phyloP scores from a whole-genome alignment of 345 rosid genomes.

The Arabidopsis arenosa region DNA sequence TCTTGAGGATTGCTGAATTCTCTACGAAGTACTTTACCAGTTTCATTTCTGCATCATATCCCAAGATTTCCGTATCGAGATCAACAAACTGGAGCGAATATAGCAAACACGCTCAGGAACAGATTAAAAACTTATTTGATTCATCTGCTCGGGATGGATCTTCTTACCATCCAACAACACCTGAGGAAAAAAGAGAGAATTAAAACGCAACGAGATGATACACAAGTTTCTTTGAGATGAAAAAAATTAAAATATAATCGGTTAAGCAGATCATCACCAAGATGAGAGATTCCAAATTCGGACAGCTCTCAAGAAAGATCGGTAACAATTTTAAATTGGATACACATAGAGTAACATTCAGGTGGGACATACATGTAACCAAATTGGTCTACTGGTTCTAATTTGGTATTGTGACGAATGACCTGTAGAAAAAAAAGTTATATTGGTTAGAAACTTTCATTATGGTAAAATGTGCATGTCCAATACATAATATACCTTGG shows the following conservation, averaged over 20 bases:
- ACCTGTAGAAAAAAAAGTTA: background rate
- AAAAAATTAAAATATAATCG: no score
- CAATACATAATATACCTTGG: background rate
- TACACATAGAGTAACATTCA: background rate
- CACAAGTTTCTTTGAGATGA: no score
- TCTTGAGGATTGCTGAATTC: slow-evolving; percentile 4
- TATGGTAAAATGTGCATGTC: background rate
- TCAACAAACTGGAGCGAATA: no score
- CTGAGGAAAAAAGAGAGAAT: no score
- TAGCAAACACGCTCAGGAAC: background rate
- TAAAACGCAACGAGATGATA: no score
- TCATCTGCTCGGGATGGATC: no score
- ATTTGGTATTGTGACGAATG: background rate
- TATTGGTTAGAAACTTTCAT: background rate
- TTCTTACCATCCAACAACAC: background rate
- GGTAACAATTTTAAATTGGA: background rate
- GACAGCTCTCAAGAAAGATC: no score
- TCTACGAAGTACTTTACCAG: background rate
- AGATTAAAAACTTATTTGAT: background rate
- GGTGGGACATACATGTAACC: background rate
- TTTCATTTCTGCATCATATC: no score
- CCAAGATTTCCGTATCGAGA: no score
- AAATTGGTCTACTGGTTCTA: background rate
- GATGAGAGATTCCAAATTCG: no score
- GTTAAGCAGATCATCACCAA: no score